These are phyloP conservation scores for Thymus quinquecostatus DNA, from an alignment of 257 asterid genomes.

Conservation along the genomic window DNA sequence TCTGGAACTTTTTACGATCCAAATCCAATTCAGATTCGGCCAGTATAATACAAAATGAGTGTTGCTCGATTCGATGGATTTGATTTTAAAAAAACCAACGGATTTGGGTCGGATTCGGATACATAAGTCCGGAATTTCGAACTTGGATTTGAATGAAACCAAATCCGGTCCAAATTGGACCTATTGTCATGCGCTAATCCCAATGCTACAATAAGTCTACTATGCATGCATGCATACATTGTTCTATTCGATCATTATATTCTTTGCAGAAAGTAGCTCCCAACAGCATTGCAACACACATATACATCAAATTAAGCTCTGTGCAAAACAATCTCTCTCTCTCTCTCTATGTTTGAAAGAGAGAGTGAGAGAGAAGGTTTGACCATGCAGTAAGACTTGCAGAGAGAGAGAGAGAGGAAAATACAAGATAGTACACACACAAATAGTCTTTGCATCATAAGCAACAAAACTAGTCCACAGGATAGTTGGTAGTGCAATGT, in stretches of 20 bases:
- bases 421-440: constrained; percentile 24
- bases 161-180: no score
- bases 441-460: constrained; percentile 32
- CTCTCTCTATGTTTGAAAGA: not conserved
- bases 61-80: no score
- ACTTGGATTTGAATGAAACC: no score
- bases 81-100: no score
- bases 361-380: constrained; percentile 22
- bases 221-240: no score
- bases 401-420: constrained; percentile 14
- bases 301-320: not conserved
- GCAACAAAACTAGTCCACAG: constrained; percentile 43
- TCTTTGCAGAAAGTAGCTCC: not conserved
- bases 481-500: constrained; percentile 42
- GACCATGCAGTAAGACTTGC: constrained; percentile 41
- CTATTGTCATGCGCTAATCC: no score
- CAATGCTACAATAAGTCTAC: no score
- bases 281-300: not conserved
- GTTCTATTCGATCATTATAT: not conserved
- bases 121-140: no score
- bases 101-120: no score
- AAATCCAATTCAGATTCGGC: no score
- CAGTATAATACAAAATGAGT: no score
- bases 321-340: not conserved
- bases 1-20: no score